phyloP scores from a whole-genome alignment of 108 stramenopile genomes.

The Seminavis robusta region DNA sequence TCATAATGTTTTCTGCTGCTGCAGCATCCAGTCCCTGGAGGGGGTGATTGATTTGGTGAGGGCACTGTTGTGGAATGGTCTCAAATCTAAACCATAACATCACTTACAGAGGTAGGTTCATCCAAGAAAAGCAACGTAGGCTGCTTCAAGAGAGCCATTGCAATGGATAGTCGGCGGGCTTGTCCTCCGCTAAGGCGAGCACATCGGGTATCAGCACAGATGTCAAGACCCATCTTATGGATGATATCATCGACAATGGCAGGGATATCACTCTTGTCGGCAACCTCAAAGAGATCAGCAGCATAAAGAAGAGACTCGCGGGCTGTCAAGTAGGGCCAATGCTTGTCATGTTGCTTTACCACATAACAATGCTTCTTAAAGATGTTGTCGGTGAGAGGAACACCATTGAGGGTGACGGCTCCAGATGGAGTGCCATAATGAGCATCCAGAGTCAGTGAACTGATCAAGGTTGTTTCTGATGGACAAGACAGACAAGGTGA shows the following conservation, averaged over 20 bases:
- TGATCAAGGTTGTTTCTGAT: slow-evolving; percentile 24
- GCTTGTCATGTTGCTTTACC: slow-evolving; percentile 27
- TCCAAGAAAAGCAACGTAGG: slow-evolving; percentile 89
- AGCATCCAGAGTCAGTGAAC: slow-evolving; percentile 22
- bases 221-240: slow-evolving; percentile 17
- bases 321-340: slow-evolving; percentile 33
- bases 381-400: slow-evolving; percentile 11
- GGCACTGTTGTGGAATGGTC: not conserved
- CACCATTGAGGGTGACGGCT: slow-evolving; percentile 19
- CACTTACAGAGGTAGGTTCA: slow-evolving; percentile 92
- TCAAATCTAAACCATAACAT: slow-evolving; percentile 16
- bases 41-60: not conserved
- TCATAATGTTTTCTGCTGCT: slow-evolving; percentile 13
- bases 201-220: slow-evolving; percentile 16
- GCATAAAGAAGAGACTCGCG: slow-evolving; percentile 25
- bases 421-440: slow-evolving; percentile 19
- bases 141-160: slow-evolving; percentile 84
- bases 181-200: slow-evolving; percentile 23
- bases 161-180: slow-evolving; percentile 33
- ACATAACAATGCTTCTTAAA: slow-evolving; percentile 23
- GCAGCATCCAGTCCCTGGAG: slow-evolving; percentile 17
- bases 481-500: not conserved
- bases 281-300: slow-evolving; percentile 17
- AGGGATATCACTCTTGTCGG: not conserved
- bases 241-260: slow-evolving; percentile 9